Evolutionary conservation across 306 rosid species (phyloP), one percentile per base, ranked within the genome.

Genomic region (Vicia faba): DNA sequence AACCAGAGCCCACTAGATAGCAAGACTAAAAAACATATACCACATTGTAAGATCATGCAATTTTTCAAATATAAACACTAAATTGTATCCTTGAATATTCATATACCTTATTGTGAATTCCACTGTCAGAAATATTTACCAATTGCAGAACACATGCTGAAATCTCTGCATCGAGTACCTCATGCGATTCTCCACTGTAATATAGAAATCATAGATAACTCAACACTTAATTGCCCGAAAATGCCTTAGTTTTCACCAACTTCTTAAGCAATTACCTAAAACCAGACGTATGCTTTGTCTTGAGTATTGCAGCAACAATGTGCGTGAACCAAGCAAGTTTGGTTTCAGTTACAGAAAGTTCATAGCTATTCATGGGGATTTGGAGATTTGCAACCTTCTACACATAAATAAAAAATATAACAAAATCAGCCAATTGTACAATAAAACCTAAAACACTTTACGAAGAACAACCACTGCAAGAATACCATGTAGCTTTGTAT

Each of bases 281-380:
- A n/a, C 74, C 79, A 72, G 79, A 63, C 70, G 64, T 48, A 63
- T 81, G 76, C 19, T 68, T 81, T 62, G 74, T 72, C 80, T 66
- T 81, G 56, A 80, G 70, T 68, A 80, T 76, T 40, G 84, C 79
- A 54, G 84, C 81, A 68, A 68, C 84, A 9, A 81, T 76, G 66
- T 81, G 84, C 28, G 75, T 73, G 59, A 81, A 76, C 84, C 81
- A 81, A 68, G 84, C 76, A 62, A 81, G 84, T 68, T 81, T 81
- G 62, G 73, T 66, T 68, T 81, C 84, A 4, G 61, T 72, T 45
- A 76, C n/a, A 40, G 73, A 81, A 36, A 80, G 64, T 31, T 63
- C 75, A 49, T 29, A 72, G 66, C 73, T 68, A 20, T 49, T 64
- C 14, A 41, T 31, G 31, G 75, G 67, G 49, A 58, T 26, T 76